These are phyloP conservation scores for Glebionis coronaria DNA, from an alignment of 129 eudicot genomes.

Conservation along the genomic window DNA sequence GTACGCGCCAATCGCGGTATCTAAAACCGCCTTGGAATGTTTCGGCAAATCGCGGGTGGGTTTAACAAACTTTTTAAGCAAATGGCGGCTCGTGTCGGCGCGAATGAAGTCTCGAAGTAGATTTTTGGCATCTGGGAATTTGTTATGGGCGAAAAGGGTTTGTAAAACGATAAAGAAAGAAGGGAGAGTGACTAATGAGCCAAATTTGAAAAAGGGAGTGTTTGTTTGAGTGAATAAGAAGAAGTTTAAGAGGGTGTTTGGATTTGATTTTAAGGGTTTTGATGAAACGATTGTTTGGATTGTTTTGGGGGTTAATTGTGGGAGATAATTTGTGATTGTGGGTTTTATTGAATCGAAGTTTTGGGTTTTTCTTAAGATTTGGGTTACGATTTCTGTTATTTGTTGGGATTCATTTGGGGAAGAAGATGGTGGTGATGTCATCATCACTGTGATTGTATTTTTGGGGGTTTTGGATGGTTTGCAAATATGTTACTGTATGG, in stretches of 20 bases:
- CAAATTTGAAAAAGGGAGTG: conserved; percentile 18
- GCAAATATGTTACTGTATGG: neutral
- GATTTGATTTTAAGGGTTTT: conserved; percentile 51
- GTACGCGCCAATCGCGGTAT: conserved; percentile 65
- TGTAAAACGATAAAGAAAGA: conserved; percentile 56
- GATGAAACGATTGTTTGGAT: conserved; percentile 43
- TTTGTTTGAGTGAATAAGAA: conserved; percentile 36
- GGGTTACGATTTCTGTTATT: neutral
- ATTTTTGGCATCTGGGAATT: conserved; percentile 68
- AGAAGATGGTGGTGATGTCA: neutral
- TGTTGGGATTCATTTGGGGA: neutral
- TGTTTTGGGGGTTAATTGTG: neutral
- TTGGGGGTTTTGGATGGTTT: neutral
- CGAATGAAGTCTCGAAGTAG: conserved; percentile 50
- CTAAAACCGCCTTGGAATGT: conserved; percentile 50
- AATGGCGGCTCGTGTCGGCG: conserved; percentile 45
- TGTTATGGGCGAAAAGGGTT: conserved; percentile 57
- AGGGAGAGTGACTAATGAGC: conserved; percentile 33
- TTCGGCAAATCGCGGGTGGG: conserved; percentile 42
- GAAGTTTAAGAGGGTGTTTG: conserved; percentile 49
- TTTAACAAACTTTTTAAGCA: conserved; percentile 54
- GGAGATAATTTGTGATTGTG: neutral
- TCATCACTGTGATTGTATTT: neutral
- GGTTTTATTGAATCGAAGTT: neutral
- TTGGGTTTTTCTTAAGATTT: neutral